phyloP scores from a whole-genome alignment of 2,329 filamentous ascomycete genomes.

The Aspergillus versicolor region DNA sequence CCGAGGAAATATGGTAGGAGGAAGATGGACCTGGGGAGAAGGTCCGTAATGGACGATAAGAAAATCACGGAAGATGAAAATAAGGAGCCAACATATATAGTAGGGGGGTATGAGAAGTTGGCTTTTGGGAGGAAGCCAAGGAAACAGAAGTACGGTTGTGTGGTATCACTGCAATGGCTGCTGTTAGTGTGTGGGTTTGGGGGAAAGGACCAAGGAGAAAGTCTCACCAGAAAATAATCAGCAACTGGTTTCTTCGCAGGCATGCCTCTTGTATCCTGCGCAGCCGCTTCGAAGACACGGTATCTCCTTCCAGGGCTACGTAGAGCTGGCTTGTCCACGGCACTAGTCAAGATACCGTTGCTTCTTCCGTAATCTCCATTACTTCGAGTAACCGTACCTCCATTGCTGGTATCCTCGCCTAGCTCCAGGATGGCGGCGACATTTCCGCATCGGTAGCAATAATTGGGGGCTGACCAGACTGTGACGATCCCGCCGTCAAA shows the following conservation, averaged over 20 bases:
- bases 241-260: conserved; percentile 97
- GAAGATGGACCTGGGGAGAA: neutral
- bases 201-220: neutral
- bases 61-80: conserved; percentile 1
- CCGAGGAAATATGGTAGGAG: neutral
- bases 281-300: conserved; percentile 92
- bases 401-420: conserved; percentile 78
- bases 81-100: neutral
- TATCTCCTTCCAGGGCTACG: conserved; percentile 83
- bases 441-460: conserved; percentile 94
- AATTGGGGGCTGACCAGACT: conserved; percentile 97
- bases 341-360: conserved; percentile 51
- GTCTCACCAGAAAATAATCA: conserved; percentile 78
- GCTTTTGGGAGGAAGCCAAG: neutral
- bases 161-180: conserved; percentile 7
- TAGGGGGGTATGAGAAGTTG: neutral
- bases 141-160: neutral
- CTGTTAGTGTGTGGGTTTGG: neutral
- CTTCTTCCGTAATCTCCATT: conserved; percentile 47
- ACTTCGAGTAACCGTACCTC: conserved; percentile 67
- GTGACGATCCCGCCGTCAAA: conserved; percentile 95
- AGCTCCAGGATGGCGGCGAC: conserved; percentile 93
- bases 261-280: conserved; percentile 95
- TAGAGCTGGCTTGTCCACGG: conserved; percentile 44
- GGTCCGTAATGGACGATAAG: neutral